Evolutionary conservation across 441 rosid species (phyloP).

Genomic region (Bruguiera hainesii): DNA sequence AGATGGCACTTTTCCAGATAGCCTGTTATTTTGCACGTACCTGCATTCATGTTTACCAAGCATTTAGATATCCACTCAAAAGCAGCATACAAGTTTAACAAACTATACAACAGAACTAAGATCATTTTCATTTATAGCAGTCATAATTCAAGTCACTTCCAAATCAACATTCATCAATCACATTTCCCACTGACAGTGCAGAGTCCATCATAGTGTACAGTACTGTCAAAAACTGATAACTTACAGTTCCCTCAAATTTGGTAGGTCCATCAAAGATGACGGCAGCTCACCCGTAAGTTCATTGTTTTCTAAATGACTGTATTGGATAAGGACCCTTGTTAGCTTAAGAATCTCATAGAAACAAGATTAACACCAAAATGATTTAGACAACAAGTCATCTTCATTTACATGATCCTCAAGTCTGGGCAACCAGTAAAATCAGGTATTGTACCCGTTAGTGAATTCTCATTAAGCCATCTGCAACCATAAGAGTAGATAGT

Average conservation of each 20-base stretch:
- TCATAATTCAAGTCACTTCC: neutral
- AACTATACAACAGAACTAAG: too few relatives aligned
- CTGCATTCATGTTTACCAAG: conserved; percentile 44
- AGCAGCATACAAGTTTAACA: too few relatives aligned
- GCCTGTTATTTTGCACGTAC: conserved; percentile 75
- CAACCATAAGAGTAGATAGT: conserved; percentile 18
- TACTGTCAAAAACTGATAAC: conserved; percentile 27
- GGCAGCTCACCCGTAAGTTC: conserved; percentile 78
- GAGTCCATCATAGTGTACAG: conserved; percentile 4
- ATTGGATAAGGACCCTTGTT: conserved; percentile 27
- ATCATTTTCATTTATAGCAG: too few relatives aligned
- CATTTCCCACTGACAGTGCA: conserved; percentile 2
- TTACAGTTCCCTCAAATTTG: conserved; percentile 91
- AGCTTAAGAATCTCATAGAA: conserved; percentile 21
- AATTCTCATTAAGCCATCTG: conserved; percentile 94
- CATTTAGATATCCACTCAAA: neutral
- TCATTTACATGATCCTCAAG: conserved; percentile 71
- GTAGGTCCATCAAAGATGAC: conserved; percentile 56
- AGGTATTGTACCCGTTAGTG: conserved; percentile 76
- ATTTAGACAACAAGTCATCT: conserved; percentile 16
- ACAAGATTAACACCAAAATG: conserved; percentile 7
- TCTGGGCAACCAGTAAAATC: conserved; percentile 67
- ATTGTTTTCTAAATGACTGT: conserved; percentile 94
- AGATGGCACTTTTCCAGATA: conserved; percentile 75
- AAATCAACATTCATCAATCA: neutral